phyloP scores from a whole-genome alignment of 192 early-diverging fungal species.

The Backusella circina region DNA sequence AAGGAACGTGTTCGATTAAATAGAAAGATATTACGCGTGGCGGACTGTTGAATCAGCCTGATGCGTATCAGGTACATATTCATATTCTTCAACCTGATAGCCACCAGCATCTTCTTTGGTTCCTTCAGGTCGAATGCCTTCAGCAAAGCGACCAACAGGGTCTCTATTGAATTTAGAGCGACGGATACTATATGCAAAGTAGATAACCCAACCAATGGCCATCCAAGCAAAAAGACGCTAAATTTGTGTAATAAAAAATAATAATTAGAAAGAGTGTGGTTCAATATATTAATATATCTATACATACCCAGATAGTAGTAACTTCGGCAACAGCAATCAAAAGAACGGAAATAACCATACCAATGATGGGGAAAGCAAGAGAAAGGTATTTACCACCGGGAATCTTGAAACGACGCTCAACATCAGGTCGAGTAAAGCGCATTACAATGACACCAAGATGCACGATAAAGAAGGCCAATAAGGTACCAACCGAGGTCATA shows the following conservation, averaged over 20 bases:
- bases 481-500: conserved; percentile 81
- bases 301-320: conserved; percentile 49
- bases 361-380: conserved; percentile 59
- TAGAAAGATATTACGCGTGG: background rate
- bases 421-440: conserved; percentile 73
- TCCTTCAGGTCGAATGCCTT: background rate
- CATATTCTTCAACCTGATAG: conserved; percentile 8
- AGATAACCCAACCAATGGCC: conserved; percentile 70
- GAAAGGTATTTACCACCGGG: conserved; percentile 47
- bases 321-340: conserved; percentile 65
- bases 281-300: background rate
- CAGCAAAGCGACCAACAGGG: conserved; percentile 19
- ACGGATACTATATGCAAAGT: conserved; percentile 60
- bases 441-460: conserved; percentile 74
- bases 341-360: conserved; percentile 53
- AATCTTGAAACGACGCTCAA: conserved; percentile 66
- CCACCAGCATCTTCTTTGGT: background rate
- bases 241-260: background rate
- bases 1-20: background rate
- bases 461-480: conserved; percentile 84
- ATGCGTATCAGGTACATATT: conserved; percentile 1
- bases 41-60: background rate
- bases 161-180: conserved; percentile 57
- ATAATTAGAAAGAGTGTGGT: background rate
- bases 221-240: conserved; percentile 75